Percentiles rank a stretch among this genome's conserved stretches.
These are phyloP conservation scores for Bruguiera sexangula DNA, from an alignment of 345 rosid species.

Conservation along the genomic window DNA sequence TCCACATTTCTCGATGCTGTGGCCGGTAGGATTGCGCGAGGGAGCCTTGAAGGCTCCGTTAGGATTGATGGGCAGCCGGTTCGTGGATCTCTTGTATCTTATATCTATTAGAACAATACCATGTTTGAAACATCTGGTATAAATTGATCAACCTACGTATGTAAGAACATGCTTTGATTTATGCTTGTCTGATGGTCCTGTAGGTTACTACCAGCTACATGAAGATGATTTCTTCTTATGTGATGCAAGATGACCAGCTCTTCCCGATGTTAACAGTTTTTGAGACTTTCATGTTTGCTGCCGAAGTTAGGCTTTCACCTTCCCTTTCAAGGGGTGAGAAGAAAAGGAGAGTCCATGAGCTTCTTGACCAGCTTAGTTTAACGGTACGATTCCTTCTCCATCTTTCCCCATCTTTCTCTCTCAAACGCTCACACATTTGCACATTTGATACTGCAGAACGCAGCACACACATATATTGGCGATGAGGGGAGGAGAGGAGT, in stretches of 20 bases:
- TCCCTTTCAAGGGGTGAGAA: conserved; percentile 61
- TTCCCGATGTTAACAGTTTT: conserved; percentile 72
- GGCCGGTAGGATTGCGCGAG: conserved; percentile 66
- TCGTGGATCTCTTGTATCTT: conserved; percentile 10
- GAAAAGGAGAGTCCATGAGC: conserved; percentile 55
- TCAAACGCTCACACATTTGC: neutral
- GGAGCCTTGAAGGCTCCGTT: conserved; percentile 77
- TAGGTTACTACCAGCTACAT: conserved; percentile 65
- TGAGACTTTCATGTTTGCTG: conserved; percentile 83
- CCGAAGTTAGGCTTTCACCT: conserved; percentile 78
- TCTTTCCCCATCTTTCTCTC: neutral
- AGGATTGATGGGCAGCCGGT: conserved; percentile 64
- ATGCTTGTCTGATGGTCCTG: neutral
- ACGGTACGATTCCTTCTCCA: conserved; percentile 29
- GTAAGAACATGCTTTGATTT: neutral
- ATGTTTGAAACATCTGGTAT: neutral
- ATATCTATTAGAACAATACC: neutral
- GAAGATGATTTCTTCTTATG: conserved; percentile 80
- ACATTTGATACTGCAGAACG: conserved; percentile 18
- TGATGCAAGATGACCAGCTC: conserved; percentile 91
- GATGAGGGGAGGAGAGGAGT: conserved; percentile 80
- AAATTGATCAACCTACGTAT: neutral
- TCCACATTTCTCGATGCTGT: conserved; percentile 87
- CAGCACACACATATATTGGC: conserved; percentile 60
- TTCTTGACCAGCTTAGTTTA: conserved; percentile 72